Conservation (phyloP, 164 flowering plant species). For the Chloranthus sessilifolius region DNA sequence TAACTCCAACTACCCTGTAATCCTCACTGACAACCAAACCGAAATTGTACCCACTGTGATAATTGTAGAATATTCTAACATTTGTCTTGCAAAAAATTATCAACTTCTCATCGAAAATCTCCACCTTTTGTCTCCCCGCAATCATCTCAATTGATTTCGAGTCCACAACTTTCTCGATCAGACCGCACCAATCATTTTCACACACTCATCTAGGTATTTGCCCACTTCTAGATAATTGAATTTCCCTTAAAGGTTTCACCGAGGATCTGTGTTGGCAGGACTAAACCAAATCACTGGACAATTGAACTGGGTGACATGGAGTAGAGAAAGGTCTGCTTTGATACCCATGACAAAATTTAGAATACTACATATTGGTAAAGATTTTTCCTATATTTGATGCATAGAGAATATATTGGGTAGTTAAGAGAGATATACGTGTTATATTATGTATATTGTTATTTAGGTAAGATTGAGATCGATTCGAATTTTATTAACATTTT, state of each 20-base stretch:
- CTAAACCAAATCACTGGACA: too few species aligned
- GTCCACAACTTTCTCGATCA: slow-evolving; percentile 18
- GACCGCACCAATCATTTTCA: slow-evolving; percentile 12
- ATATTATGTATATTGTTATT: too few species aligned
- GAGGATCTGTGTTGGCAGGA: slow-evolving; percentile 32
- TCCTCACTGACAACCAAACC: slow-evolving; percentile 34
- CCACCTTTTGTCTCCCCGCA: too few species aligned
- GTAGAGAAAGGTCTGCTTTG: too few species aligned
- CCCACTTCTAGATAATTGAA: slow-evolving; percentile 30
- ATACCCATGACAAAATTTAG: too few species aligned
- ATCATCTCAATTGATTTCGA: slow-evolving; percentile 21
- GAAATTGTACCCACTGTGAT: slow-evolving; percentile 37
- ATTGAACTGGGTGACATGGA: too few species aligned
- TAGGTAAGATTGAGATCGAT: too few species aligned
- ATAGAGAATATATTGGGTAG: too few species aligned
- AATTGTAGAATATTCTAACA: slow-evolving; percentile 31
- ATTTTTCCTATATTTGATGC: too few species aligned
- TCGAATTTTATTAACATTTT: too few species aligned
- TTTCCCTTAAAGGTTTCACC: slow-evolving; percentile 28
- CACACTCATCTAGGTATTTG: slow-evolving; percentile 27
- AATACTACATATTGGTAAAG: too few species aligned
- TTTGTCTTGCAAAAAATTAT: slow-evolving; percentile 27
- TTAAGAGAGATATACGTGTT: too few species aligned
- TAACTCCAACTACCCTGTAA: slow-evolving; percentile 29
- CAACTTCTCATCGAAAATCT: slow-evolving; percentile 13